These are phyloP conservation scores for Massarina eburnea DNA, from an alignment of 2,329 filamentous ascomycete genomes.

Conservation along the genomic window DNA sequence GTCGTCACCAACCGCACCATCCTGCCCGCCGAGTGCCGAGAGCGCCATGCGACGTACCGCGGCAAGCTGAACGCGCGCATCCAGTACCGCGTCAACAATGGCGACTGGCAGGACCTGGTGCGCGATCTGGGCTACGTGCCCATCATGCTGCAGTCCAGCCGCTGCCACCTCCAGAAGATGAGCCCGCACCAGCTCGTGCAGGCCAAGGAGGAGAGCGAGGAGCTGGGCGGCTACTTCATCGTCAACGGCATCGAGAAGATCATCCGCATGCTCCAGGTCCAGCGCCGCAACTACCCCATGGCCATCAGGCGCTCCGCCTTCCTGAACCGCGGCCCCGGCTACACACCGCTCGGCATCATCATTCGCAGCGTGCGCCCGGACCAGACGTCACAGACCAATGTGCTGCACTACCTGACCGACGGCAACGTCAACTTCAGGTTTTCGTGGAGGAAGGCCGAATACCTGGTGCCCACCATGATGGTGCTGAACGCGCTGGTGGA, in stretches of 20 bases:
- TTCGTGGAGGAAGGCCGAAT: constrained; percentile 97
- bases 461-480: constrained; percentile 95
- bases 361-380: constrained; percentile 93
- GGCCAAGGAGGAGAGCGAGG: constrained; percentile 92
- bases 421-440: constrained; percentile 97
- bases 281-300: constrained; percentile 91
- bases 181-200: constrained; percentile 80
- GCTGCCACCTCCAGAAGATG: constrained; percentile 85
- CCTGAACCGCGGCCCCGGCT: constrained; percentile 79
- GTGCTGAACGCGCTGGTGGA: constrained; percentile 91
- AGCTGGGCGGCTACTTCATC: constrained; percentile 94
- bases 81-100: constrained; percentile 84
- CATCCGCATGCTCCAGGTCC: constrained; percentile 87
- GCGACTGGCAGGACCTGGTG: constrained; percentile 77
- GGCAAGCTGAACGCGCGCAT: constrained; percentile 82
- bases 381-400: constrained; percentile 96
- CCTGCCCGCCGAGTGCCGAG: constrained; percentile 88
- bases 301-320: constrained; percentile 92
- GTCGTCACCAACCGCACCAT: constrained; percentile 79
- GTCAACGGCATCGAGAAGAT: constrained; percentile 98
- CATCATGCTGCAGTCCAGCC: constrained; percentile 89
- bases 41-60: constrained; percentile 88
- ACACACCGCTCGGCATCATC: constrained; percentile 88
- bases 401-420: constrained; percentile 91
- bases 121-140: constrained; percentile 87